Evolutionary conservation across 768 basidiomycete species (phyloP).

Genomic region (Termitomyces sp.): DNA sequence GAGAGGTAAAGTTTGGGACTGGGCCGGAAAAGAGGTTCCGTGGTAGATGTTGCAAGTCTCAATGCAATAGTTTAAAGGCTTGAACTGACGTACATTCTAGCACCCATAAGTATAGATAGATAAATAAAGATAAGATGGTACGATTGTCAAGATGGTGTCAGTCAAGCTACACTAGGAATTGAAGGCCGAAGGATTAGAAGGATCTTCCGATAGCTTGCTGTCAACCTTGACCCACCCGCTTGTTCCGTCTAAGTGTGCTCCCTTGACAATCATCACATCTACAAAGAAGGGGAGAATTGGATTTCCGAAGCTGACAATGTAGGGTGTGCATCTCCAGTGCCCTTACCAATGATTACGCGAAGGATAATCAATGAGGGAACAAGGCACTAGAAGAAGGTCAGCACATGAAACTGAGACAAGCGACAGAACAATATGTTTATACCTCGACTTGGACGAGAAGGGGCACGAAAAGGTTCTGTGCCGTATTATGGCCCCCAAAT

Average conservation of each 20-base stretch:
- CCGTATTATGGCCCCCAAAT: conserved; percentile 14
- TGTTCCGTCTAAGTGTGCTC: not conserved
- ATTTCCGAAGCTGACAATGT: not conserved
- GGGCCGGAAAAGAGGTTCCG: conserved; percentile 44
- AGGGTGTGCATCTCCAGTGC: not conserved
- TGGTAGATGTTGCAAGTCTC: conserved; percentile 19
- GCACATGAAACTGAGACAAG: too few species aligned
- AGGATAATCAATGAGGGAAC: conserved; percentile 7
- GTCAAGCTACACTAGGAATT: not conserved
- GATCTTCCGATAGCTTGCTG: not conserved
- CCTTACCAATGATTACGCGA: not conserved
- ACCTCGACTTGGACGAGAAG: conserved; percentile 20
- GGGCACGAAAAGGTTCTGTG: conserved; percentile 18
- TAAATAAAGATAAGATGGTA: not conserved
- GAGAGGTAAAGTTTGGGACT: conserved; percentile 53
- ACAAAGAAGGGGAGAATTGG: not conserved
- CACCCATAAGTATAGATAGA: not conserved
- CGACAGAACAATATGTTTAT: not conserved
- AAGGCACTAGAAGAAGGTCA: conserved; percentile 1
- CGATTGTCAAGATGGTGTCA: too few species aligned
- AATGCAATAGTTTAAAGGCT: too few species aligned
- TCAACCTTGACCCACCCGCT: not conserved
- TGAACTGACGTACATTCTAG: not conserved
- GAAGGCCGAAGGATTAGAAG: not conserved
- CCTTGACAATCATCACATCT: not conserved